Evolutionary conservation across 2,329 filamentous ascomycete species (phyloP), one percentile per base, ranked within the genome.

Genomic region (Arthrobotrys megalospora): DNA sequence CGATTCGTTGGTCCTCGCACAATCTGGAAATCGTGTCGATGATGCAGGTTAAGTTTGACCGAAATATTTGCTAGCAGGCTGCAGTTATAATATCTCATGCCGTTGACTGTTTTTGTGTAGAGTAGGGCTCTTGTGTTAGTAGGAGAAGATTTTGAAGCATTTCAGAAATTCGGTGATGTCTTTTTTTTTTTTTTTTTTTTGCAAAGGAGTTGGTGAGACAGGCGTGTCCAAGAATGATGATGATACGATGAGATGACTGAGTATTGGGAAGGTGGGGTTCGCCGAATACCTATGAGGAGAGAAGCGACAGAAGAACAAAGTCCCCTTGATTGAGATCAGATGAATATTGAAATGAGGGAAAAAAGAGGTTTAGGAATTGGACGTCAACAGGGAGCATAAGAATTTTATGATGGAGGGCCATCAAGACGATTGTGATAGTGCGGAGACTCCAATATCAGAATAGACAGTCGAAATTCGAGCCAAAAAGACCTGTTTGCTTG

Each of bases 21-120:
- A 76, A 76, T 68, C 53, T 52, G 71, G 71, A 76, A 76, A 48
- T 76, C 71, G 71, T 76, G 64, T 76, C 72, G 72, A 76, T 60
- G 72, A 55, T 76, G 72, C 65, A 76, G 53, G 52, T 28, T 60
- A 60, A 14, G 72, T 62, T 69, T 53, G 64, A 69, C 36, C 32
- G 47, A 24, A 63, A 64, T 19, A 28, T 63, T 47, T 76, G 64
- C 62, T 28, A 68, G 55, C 19, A 64, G 64, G 28, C 52, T 63
- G 32, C n/a, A 53, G 32, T 16, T 14, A 47, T 47, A 53, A 45
- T 34, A 53, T 24, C 14, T 45, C 34, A 48, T 50, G 48, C 28
- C 28, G 69, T 45, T 62, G 47, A 62, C 47, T 76, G 64, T 55
- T 69, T 65, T 76, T 65, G 64, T 76, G 70, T 52, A 53, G 55